Base-by-base conservation (phyloP, 768 basidiomycete species). In the Coprinopsis cinerea region DNA sequence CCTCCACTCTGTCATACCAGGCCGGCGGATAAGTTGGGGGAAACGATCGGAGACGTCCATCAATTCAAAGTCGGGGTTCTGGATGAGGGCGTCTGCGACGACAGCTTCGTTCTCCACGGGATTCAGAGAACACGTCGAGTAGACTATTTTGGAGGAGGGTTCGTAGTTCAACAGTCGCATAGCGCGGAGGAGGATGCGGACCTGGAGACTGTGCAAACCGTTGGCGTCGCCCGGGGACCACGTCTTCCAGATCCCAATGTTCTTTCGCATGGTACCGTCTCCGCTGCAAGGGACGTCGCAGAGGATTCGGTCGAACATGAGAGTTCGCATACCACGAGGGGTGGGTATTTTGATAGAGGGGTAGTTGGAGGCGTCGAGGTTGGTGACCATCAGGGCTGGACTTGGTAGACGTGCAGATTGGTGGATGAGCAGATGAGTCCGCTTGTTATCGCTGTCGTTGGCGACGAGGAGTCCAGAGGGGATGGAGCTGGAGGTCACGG, bases 211-310 rank as follows among this genome's bases (percentile, higher is more conserved):
- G 61, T 99, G 96, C 53, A 99, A 64, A 2, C 92, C 91, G 61
- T 95, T 93, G 9, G 88, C 95, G 63, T 95, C 91, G 64, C 81
- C 79, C 11, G 85, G 79, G 37, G 81, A 81, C 95, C 95, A 99
- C 35, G 76, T 75, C 62, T 86, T 88, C 96, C 96, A 99, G 34
- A 99, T 96, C 0, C 84, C 88, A 13, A 88, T 64, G 62, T 99
- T 99, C 74, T 99, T 99, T 54, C 96, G 71, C 49, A 97, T 65
- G 0, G 96, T 99, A 0, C 95, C 96, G 63, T 99, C 96, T 3
- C 96, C 96, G 58, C 90, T 93, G 62, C 96, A 99, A 7, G 96
- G 96, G 7, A 99, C 96, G 63, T 98, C 96, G 44, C 92, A 94
- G 27, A 99, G 67, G 51, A 99, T 95, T 26, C 95, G 75, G 64